Evolutionary conservation across 805 yeast genomes (phyloP).

Genomic region (Candida jianshihensis): DNA sequence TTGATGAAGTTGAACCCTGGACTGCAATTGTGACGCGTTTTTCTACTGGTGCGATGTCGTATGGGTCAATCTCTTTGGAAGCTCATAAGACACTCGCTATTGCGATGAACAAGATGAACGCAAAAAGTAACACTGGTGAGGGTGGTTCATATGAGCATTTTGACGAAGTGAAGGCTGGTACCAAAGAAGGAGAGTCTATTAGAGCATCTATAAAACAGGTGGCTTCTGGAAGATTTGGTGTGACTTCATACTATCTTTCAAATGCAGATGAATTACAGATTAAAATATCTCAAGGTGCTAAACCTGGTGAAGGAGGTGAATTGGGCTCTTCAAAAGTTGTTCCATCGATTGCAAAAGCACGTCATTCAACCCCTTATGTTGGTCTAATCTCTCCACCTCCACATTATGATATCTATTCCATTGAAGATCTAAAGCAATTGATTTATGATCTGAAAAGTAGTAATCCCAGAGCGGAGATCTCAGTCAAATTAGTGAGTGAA

Average conservation of each 20-base stretch:
- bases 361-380: conserved; percentile 95
- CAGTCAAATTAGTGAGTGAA: conserved; percentile 93
- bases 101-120: conserved; percentile 97
- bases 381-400: conserved; percentile 98
- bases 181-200: conserved; percentile 92
- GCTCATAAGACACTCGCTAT: conserved; percentile 96
- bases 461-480: conserved; percentile 94
- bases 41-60: conserved; percentile 99
- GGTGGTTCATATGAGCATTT: conserved; percentile 88
- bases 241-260: conserved; percentile 85
- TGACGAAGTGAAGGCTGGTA: conserved; percentile 77
- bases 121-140: conserved; percentile 97
- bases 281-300: conserved; percentile 99
- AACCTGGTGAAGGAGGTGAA: conserved; percentile 99
- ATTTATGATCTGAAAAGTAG: conserved; percentile 95
- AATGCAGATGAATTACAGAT: conserved; percentile 98
- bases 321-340: conserved; percentile 58
- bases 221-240: conserved; percentile 98
- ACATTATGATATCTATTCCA: conserved; percentile 96
- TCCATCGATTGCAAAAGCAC: conserved; percentile 80
- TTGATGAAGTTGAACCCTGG: conserved; percentile 99
- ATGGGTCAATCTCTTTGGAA: conserved; percentile 98
- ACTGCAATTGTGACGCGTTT: conserved; percentile 96
- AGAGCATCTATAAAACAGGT: conserved; percentile 97
- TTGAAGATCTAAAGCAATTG: conserved; percentile 94